phyloP scores from a whole-genome alignment of 768 basidiomycete genomes.

The Leccinum disarticulatum region DNA sequence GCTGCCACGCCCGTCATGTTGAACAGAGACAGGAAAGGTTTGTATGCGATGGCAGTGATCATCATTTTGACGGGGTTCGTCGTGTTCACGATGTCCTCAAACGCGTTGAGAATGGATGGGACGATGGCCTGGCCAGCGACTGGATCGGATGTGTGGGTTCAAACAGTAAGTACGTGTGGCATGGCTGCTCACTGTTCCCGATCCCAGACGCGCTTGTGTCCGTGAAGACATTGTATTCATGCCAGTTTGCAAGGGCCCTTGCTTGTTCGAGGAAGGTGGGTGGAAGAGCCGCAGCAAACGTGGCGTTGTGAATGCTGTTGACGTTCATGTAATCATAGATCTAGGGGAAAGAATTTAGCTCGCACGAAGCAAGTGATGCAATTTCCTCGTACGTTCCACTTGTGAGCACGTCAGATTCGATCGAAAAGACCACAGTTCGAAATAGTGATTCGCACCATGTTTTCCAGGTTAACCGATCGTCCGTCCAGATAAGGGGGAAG shows the following conservation, averaged over 20 bases:
- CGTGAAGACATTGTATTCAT: slow-evolving; percentile 70
- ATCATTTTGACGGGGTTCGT: slow-evolving; percentile 55
- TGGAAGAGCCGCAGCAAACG: slow-evolving; percentile 50
- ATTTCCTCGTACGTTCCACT: slow-evolving; percentile 46
- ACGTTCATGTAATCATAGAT: slow-evolving; percentile 77
- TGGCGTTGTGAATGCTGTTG: slow-evolving; percentile 61
- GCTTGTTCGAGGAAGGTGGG: slow-evolving; percentile 51
- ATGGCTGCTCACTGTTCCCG: slow-evolving; percentile 53
- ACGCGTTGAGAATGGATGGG: slow-evolving; percentile 55
- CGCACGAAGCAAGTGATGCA: background rate
- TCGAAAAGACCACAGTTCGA: background rate
- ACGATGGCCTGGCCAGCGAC: slow-evolving; percentile 68
- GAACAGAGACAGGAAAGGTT: slow-evolving; percentile 76
- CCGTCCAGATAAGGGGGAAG: slow-evolving; percentile 56
- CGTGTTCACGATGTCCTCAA: slow-evolving; percentile 50
- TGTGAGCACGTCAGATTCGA: slow-evolving; percentile 18
- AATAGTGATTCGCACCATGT: slow-evolving; percentile 47
- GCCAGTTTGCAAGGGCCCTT: slow-evolving; percentile 65
- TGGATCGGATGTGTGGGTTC: slow-evolving; percentile 23
- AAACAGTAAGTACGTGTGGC: background rate
- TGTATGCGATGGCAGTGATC: slow-evolving; percentile 67
- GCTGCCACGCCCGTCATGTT: slow-evolving; percentile 66
- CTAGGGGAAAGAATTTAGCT: slow-evolving; percentile 30
- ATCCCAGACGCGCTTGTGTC: slow-evolving; percentile 53
- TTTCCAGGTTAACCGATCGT: slow-evolving; percentile 48